phyloP scores from a whole-genome alignment of 2,329 filamentous ascomycete genomes.

The Periconia digitata region DNA sequence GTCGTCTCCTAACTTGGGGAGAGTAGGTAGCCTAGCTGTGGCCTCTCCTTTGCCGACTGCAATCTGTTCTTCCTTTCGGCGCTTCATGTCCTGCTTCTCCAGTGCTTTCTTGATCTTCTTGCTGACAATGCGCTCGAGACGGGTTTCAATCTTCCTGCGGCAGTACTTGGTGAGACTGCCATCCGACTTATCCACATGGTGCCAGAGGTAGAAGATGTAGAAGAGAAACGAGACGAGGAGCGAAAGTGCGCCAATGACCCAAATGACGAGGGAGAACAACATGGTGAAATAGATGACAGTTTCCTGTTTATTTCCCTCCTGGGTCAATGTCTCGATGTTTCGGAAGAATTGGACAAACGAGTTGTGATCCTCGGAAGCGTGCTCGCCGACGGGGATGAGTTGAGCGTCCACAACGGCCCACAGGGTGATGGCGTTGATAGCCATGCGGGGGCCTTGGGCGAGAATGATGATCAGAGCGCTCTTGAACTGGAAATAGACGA shows the following conservation, averaged over 20 bases:
- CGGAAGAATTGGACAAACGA: constrained; percentile 76
- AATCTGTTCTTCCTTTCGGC: constrained; percentile 45
- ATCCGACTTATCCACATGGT: constrained; percentile 82
- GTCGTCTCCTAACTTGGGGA: constrained; percentile 47
- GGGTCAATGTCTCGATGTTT: constrained; percentile 74
- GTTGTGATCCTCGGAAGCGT: constrained; percentile 61
- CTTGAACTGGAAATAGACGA: constrained; percentile 83
- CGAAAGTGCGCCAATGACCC: constrained; percentile 76
- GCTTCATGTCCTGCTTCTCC: constrained; percentile 67
- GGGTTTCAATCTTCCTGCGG: constrained; percentile 84
- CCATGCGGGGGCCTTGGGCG: constrained; percentile 89
- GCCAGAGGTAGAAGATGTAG: constrained; percentile 87
- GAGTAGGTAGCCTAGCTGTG: constrained; percentile 37
- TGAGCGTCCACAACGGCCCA: constrained; percentile 79
- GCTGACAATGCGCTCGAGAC: constrained; percentile 81
- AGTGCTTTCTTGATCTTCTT: constrained; percentile 87
- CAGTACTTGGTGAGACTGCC: constrained; percentile 84
- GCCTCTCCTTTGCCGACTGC: constrained; percentile 50
- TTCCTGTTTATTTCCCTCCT: constrained; percentile 70
- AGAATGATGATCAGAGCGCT: constrained; percentile 85
- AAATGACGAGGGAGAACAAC: constrained; percentile 88
- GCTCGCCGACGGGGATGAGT: constrained; percentile 63
- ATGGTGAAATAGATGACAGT: constrained; percentile 84
- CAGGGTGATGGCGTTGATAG: constrained; percentile 85
- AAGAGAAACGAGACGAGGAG: constrained; percentile 75